phyloP scores from a whole-genome alignment of 768 basidiomycete genomes.

The Boletus rex-veris region DNA sequence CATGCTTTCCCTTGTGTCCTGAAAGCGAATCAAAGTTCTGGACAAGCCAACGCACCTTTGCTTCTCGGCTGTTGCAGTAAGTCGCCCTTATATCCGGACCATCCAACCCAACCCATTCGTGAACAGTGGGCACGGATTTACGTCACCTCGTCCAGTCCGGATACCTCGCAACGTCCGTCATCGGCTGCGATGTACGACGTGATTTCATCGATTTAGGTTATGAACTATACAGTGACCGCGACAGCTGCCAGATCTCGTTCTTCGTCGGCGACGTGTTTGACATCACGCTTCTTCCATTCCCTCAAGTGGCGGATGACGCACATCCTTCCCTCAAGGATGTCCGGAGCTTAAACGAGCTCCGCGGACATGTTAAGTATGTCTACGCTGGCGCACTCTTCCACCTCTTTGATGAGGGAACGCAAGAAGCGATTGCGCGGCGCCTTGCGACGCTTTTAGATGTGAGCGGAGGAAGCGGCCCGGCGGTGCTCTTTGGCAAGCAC shows the following conservation, averaged over 20 bases:
- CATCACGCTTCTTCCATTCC: neutral
- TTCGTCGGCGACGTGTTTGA: neutral
- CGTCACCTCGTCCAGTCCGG: neutral
- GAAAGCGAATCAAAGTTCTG: neutral
- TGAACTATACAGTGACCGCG: neutral
- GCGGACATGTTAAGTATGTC: neutral
- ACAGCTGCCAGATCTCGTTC: neutral
- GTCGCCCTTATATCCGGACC: neutral
- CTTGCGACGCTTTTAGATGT: neutral
- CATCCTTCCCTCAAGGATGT: neutral
- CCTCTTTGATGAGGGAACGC: neutral
- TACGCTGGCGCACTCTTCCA: neutral
- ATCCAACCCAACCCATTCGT: neutral
- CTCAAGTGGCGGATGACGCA: neutral
- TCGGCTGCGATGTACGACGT: neutral
- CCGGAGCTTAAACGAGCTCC: neutral
- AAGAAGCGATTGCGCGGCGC: neutral
- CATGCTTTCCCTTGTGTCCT: neutral
- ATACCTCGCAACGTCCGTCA: neutral
- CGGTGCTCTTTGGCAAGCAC: neutral
- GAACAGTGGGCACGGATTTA: neutral
- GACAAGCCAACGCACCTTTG: neutral
- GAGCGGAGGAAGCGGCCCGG: neutral
- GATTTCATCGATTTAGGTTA: neutral
- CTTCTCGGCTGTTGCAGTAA: conserved; percentile 8